phyloP scores from a whole-genome alignment of 2,329 filamentous ascomycete species.

The Aureobasidium leucospermi region DNA sequence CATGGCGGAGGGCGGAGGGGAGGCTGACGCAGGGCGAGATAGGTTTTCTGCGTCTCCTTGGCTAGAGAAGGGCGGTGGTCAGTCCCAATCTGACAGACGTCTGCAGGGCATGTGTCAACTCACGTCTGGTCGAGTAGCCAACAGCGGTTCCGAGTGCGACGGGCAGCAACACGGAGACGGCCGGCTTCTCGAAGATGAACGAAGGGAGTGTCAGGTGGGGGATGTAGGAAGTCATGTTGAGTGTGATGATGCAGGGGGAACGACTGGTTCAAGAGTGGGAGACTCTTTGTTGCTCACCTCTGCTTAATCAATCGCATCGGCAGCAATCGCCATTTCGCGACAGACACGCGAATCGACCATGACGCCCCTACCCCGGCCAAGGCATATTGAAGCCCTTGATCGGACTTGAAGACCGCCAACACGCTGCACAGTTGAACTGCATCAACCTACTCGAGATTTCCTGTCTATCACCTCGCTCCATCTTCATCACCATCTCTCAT shows the following conservation, averaged over 20 bases:
- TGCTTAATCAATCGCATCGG: not conserved
- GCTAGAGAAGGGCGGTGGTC: constrained; percentile 31
- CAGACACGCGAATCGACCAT: not conserved
- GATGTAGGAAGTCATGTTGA: constrained; percentile 67
- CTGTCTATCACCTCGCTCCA: too few species aligned
- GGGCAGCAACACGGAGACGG: constrained; percentile 68
- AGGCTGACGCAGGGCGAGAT: constrained; percentile 58
- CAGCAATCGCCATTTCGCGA: not conserved
- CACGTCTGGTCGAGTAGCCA: constrained; percentile 58
- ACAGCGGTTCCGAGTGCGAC: constrained; percentile 65
- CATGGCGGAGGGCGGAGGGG: constrained; percentile 48
- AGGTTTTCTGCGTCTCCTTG: constrained; percentile 53
- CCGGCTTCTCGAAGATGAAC: constrained; percentile 63
- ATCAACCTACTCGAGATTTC: not conserved
- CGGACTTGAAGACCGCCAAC: not conserved
- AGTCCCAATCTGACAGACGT: not conserved
- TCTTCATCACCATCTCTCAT: too few species aligned
- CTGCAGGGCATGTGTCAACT: constrained; percentile 34
- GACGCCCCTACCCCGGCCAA: not conserved
- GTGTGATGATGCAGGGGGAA: not conserved
- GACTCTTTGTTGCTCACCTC: not conserved
- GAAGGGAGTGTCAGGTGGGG: constrained; percentile 69
- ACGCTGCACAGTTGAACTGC: too few species aligned
- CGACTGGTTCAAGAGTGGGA: not conserved
- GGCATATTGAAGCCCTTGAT: not conserved